Evolutionary conservation across 768 basidiomycete species (phyloP).

Genomic region (Collybiopsis confluens): DNA sequence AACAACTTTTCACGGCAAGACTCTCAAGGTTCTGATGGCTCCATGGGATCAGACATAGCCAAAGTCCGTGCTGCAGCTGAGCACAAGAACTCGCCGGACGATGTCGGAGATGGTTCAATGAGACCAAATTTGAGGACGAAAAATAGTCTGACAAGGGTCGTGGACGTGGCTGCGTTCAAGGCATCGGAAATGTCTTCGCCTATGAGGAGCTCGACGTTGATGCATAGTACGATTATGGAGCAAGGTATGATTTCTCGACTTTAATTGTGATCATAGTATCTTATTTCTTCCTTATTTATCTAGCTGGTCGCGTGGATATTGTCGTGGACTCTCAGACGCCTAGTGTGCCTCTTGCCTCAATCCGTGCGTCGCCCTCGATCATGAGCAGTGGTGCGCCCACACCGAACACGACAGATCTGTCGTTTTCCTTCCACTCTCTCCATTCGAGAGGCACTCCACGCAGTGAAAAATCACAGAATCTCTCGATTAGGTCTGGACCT

Average conservation of each 20-base stretch:
- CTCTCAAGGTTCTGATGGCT: background rate
- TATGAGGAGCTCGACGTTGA: slow-evolving; percentile 22
- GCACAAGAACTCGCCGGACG: background rate
- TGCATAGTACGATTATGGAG: slow-evolving; percentile 47
- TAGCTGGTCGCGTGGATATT: slow-evolving; percentile 1
- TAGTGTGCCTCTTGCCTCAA: background rate
- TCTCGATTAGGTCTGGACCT: background rate
- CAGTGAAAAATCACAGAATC: slow-evolving; percentile 2
- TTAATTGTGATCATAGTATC: background rate
- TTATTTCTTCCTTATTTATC: background rate
- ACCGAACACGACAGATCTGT: background rate
- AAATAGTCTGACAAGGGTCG: slow-evolving; percentile 9
- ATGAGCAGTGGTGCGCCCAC: background rate
- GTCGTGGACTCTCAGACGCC: slow-evolving; percentile 4
- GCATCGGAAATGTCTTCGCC: slow-evolving; percentile 11
- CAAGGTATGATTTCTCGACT: slow-evolving; percentile 30
- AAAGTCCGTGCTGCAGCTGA: background rate
- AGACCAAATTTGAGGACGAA: background rate
- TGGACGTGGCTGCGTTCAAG: slow-evolving; percentile 15
- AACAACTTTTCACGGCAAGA: background rate
- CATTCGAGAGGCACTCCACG: background rate
- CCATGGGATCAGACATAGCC: background rate
- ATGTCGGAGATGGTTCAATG: background rate
- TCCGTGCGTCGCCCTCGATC: background rate
- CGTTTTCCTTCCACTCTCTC: background rate